phyloP scores from a whole-genome alignment of 2,329 filamentous ascomycete genomes.

The Claviceps cyperi region DNA sequence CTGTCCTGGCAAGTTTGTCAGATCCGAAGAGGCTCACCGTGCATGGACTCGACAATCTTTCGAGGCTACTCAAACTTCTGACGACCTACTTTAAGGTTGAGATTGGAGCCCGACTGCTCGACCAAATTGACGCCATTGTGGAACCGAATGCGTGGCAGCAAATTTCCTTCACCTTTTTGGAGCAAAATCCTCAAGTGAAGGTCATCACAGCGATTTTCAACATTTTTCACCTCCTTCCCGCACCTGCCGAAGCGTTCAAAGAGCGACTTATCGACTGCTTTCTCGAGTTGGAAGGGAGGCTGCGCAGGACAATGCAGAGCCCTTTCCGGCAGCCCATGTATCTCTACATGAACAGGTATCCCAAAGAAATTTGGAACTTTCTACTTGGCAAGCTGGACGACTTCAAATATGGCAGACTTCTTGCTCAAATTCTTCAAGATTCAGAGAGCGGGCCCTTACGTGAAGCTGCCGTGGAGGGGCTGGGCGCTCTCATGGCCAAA shows the following conservation, averaged over 20 bases:
- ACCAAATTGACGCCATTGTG: conserved; percentile 84
- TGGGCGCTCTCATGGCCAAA: conserved; percentile 55
- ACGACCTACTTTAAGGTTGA: conserved; percentile 99
- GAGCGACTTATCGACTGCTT: conserved; percentile 79
- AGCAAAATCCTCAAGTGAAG: conserved; percentile 86
- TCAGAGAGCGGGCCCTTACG: conserved; percentile 60
- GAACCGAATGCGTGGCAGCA: conserved; percentile 69
- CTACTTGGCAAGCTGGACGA: conserved; percentile 71
- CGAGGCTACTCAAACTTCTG: conserved; percentile 73
- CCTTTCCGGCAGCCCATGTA: conserved; percentile 84
- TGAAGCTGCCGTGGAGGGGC: conserved; percentile 57
- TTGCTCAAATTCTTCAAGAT: conserved; percentile 73
- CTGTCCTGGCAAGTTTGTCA: conserved; percentile 91
- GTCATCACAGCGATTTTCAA: conserved; percentile 90
- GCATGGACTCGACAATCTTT: conserved; percentile 80
- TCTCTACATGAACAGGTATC: conserved; percentile 86
- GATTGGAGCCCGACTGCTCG: conserved; percentile 82
- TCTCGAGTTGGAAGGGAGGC: conserved; percentile 71
- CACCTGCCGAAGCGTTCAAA: conserved; percentile 82
- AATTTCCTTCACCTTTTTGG: conserved; percentile 86
- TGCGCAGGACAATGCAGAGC: conserved; percentile 77
- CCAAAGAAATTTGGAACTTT: conserved; percentile 72
- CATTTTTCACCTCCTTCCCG: conserved; percentile 89
- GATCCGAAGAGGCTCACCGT: conserved; percentile 83
- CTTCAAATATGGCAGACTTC: conserved; percentile 75